These are phyloP conservation scores for Gracilaria domingensis DNA, from an alignment of 23 red algal genomes.

Conservation along the genomic window DNA sequence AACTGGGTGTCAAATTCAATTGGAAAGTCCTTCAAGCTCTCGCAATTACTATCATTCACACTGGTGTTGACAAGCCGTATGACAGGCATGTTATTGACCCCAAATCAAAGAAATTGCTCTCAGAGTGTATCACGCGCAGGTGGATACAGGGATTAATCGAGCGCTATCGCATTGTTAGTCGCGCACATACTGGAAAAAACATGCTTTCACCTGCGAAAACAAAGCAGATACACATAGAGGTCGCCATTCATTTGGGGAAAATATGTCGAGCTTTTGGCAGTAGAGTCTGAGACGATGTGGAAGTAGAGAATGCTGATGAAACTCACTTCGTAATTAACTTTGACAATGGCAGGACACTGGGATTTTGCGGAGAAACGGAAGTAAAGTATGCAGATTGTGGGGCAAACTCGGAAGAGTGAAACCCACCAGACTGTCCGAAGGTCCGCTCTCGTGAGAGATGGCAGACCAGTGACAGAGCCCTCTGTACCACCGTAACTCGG, in stretches of 20 bases:
- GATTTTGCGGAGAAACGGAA: constrained; percentile 4
- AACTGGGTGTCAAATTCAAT: background rate
- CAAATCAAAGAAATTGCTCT: background rate
- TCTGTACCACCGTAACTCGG: too few species aligned
- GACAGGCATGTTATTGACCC: background rate
- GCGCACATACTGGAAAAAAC: background rate
- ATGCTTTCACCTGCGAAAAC: background rate
- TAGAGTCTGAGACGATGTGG: background rate
- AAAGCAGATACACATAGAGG: background rate
- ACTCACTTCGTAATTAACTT: background rate
- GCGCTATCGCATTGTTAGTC: background rate
- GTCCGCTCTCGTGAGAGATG: too few species aligned
- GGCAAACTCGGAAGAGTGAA: too few species aligned
- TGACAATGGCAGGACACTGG: background rate
- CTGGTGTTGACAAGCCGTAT: background rate
- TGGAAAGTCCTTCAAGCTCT: background rate
- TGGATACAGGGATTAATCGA: background rate
- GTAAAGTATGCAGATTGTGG: constrained; percentile 10
- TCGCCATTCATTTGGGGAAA: constrained; percentile 8
- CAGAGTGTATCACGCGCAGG: background rate
- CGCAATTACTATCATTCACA: background rate
- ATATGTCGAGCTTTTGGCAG: background rate
- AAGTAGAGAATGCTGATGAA: background rate
- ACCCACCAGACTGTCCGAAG: too few species aligned
- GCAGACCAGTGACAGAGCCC: too few species aligned